A percentile compares a stretch with the other conserved stretches of the same genome.
phyloP scores from a whole-genome alignment of 2,329 filamentous ascomycete genomes.

The Ophiostoma populinum region DNA sequence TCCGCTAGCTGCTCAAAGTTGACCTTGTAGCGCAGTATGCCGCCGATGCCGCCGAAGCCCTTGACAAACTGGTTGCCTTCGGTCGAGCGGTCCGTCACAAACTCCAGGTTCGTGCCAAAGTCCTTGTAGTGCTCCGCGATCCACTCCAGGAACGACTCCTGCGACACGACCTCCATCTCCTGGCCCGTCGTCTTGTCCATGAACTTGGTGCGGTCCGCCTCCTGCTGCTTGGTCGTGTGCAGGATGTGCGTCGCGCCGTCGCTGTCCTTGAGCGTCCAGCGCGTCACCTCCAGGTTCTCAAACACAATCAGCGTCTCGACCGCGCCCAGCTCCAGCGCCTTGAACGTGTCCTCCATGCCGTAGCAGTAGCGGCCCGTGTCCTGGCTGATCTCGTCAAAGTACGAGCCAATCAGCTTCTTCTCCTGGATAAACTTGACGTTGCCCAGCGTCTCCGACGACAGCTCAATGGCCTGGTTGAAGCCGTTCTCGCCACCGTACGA shows the following conservation, averaged over 20 bases:
- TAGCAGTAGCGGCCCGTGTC: slow-evolving; percentile 96
- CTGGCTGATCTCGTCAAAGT: slow-evolving; percentile 98
- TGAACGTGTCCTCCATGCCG: slow-evolving; percentile 92
- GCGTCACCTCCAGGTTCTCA: slow-evolving; percentile 89
- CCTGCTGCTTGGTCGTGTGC: slow-evolving; percentile 77
- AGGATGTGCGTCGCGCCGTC: slow-evolving; percentile 55
- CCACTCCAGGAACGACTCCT: slow-evolving; percentile 96
- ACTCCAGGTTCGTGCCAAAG: slow-evolving; percentile 88
- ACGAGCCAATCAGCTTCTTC: slow-evolving; percentile 98
- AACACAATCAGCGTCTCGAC: slow-evolving; percentile 91
- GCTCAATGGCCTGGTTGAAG: slow-evolving; percentile 97
- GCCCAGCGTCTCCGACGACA: slow-evolving; percentile 85
- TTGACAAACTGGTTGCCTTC: slow-evolving; percentile 99
- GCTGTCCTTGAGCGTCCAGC: slow-evolving; percentile 75
- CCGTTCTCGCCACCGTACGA: slow-evolving; percentile 98
- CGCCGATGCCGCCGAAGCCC: slow-evolving; percentile 96
- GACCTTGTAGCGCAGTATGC: slow-evolving; percentile 96
- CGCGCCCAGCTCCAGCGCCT: slow-evolving; percentile 88
- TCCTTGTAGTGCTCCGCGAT: slow-evolving; percentile 97
- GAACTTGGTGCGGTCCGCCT: slow-evolving; percentile 65
- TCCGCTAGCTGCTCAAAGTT: slow-evolving; percentile 99
- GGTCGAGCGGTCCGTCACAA: slow-evolving; percentile 91
- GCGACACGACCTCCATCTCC: slow-evolving; percentile 87
- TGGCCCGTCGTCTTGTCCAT: slow-evolving; percentile 90
- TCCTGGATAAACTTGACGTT: slow-evolving; percentile 99